Evolutionary conservation across 2,329 filamentous ascomycete genomes (phyloP).

Genomic region (Aspergillus phoenicis): DNA sequence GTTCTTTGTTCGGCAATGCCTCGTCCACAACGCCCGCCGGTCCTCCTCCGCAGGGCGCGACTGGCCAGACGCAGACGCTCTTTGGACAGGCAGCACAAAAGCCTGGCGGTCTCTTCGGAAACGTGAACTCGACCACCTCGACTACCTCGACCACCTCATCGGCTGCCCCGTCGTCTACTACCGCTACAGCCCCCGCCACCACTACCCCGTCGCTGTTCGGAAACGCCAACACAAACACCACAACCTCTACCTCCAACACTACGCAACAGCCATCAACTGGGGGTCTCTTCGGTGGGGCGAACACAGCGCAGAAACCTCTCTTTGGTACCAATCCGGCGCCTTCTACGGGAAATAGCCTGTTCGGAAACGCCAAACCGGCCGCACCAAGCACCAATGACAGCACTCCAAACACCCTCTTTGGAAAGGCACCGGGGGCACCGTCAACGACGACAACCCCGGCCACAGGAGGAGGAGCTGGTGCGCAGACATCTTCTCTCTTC

Average conservation of each 20-base stretch:
- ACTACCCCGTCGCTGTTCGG: conserved; percentile 23
- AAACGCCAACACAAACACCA: conserved; percentile 4
- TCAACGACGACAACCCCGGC: not conserved
- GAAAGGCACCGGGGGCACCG: conserved; percentile 8
- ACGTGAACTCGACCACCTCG: conserved; percentile 29
- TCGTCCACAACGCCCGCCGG: conserved; percentile 55
- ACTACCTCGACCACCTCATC: conserved; percentile 3
- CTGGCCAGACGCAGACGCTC: conserved; percentile 32
- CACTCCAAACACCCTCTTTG: conserved; percentile 34
- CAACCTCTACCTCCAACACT: not conserved
- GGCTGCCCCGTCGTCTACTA: conserved; percentile 27
- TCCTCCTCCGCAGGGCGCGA: conserved; percentile 45
- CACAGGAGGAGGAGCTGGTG: not conserved
- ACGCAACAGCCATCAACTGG: conserved; percentile 30
- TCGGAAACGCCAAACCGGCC: conserved; percentile 32
- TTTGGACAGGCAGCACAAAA: conserved; percentile 33
- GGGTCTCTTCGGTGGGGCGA: conserved; percentile 31
- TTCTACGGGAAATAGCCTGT: conserved; percentile 14
- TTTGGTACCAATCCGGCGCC: conserved; percentile 30
- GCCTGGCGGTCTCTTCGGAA: conserved; percentile 32
- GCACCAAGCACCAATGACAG: conserved; percentile 23
- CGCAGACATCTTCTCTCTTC: conserved; percentile 33
- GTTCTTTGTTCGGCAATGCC: conserved; percentile 41
- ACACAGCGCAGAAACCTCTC: conserved; percentile 31
- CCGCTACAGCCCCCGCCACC: conserved; percentile 30